Conservation (phyloP, 2,329 filamentous ascomycete genomes). For the Claviceps paspali region DNA sequence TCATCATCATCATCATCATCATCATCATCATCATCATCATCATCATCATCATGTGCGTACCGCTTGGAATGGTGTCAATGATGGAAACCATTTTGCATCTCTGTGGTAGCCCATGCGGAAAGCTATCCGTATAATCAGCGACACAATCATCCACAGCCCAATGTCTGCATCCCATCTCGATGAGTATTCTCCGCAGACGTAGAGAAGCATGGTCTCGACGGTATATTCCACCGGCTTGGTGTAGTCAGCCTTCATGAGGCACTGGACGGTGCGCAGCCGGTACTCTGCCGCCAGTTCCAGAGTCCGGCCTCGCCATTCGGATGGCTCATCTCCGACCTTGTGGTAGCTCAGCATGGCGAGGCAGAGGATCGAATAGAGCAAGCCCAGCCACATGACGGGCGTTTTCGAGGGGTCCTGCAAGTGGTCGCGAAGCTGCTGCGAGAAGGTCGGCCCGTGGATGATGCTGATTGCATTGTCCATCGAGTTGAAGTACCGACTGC, state of each 20-base stretch:
- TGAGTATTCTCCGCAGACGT: constrained; percentile 61
- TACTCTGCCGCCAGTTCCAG: constrained; percentile 49
- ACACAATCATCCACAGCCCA: constrained; percentile 44
- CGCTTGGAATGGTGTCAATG: constrained; percentile 56
- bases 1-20: too few species aligned
- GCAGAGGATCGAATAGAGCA: constrained; percentile 63
- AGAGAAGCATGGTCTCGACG: constrained; percentile 63
- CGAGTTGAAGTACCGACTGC: constrained; percentile 83
- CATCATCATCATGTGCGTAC: too few species aligned
- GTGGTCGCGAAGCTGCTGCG: constrained; percentile 49
- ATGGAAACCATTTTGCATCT: constrained; percentile 59
- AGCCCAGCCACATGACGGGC: constrained; percentile 61
- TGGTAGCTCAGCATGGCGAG: constrained; percentile 67
- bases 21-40: too few species aligned
- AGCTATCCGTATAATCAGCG: constrained; percentile 39
- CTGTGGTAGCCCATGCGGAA: constrained; percentile 65
- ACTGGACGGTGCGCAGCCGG: constrained; percentile 60
- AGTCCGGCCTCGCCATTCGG: constrained; percentile 56
- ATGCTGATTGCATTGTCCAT: constrained; percentile 56
- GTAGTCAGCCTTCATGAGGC: constrained; percentile 60
- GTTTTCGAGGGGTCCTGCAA: constrained; percentile 62
- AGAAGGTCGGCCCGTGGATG: constrained; percentile 73
- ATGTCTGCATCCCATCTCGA: constrained; percentile 60
- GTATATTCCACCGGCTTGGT: constrained; percentile 60
- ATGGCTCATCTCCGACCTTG: constrained; percentile 64